These are phyloP conservation scores for Colletotrichum tabaci DNA, from an alignment of 2,329 filamentous ascomycete genomes.

Conservation along the genomic window DNA sequence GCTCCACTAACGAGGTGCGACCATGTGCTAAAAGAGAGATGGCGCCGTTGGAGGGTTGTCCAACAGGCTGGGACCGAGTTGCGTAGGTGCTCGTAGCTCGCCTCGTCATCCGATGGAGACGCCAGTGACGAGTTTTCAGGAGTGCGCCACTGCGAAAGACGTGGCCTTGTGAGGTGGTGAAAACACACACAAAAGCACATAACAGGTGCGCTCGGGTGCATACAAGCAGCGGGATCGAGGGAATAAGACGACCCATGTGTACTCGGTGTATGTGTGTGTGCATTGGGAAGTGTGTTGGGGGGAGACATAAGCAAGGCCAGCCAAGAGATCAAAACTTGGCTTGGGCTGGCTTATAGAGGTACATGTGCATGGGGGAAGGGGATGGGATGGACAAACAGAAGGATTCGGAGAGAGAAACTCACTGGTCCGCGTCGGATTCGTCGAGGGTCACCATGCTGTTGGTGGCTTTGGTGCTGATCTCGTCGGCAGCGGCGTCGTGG, in stretches of 20 bases:
- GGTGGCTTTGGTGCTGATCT: slow-evolving; percentile 25
- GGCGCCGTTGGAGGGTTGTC: slow-evolving; percentile 16
- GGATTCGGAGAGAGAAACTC: slow-evolving; percentile 15
- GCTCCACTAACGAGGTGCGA: slow-evolving; percentile 7
- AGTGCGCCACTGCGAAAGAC: slow-evolving; percentile 26
- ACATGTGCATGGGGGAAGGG: neutral
- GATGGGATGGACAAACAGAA: neutral
- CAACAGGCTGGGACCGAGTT: slow-evolving; percentile 15
- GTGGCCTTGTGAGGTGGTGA: slow-evolving; percentile 32
- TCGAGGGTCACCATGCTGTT: slow-evolving; percentile 29
- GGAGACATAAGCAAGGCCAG: slow-evolving; percentile 13
- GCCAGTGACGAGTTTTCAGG: slow-evolving; percentile 1
- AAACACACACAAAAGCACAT: slow-evolving; percentile 13
- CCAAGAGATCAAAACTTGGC: neutral
- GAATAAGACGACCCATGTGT: neutral
- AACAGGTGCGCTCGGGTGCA: slow-evolving; percentile 30
- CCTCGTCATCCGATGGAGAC: slow-evolving; percentile 26
- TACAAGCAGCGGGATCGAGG: slow-evolving; percentile 10
- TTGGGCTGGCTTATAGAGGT: neutral
- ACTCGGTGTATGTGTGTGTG: neutral
- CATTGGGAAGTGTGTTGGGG: neutral
- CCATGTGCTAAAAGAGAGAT: neutral
- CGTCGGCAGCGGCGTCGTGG: slow-evolving; percentile 9
- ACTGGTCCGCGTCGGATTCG: slow-evolving; percentile 17
- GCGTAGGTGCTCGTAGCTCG: slow-evolving; percentile 8